phyloP scores from a whole-genome alignment of 1,139 yeast genomes.

The Waltiozyma sp. region DNA sequence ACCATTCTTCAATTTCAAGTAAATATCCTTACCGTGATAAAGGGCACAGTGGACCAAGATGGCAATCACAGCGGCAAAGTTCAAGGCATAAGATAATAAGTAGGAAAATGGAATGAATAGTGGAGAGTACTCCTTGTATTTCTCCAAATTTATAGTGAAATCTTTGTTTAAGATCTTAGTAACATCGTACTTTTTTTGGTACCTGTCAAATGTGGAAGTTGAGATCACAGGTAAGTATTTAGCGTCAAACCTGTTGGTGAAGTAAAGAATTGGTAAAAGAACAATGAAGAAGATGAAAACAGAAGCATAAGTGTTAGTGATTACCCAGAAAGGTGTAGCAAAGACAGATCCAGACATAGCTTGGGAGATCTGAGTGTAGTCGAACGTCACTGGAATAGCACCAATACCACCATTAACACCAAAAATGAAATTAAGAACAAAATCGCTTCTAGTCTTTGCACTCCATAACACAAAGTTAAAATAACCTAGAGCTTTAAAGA shows the following conservation, averaged over 20 bases:
- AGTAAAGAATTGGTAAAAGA: constrained; percentile 25
- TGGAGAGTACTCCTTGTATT: constrained; percentile 26
- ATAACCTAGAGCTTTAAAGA: constrained; percentile 38
- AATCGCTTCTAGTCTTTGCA: constrained; percentile 22
- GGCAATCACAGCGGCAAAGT: constrained; percentile 31
- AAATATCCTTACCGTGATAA: constrained; percentile 30
- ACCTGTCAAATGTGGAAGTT: constrained; percentile 26
- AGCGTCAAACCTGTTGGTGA: constrained; percentile 29
- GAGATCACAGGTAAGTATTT: constrained; percentile 31
- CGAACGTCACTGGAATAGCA: constrained; percentile 38
- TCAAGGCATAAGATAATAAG: constrained; percentile 28
- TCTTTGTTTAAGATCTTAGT: constrained; percentile 27
- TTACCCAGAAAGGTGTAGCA: constrained; percentile 43
- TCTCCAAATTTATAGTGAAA: constrained; percentile 20
- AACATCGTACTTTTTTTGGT: constrained; percentile 26
- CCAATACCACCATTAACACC: constrained; percentile 45
- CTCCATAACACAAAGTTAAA: constrained; percentile 50
- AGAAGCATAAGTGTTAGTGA: constrained; percentile 24
- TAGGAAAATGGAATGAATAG: constrained; percentile 30
- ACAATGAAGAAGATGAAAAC: constrained; percentile 24
- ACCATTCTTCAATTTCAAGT: constrained; percentile 20
- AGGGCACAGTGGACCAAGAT: constrained; percentile 28
- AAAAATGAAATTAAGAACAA: constrained; percentile 37
- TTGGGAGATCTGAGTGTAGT: constrained; percentile 35
- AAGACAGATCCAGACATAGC: constrained; percentile 31